Conservation (phyloP, 345 rosid species). For the Eucalyptus regnans region DNA sequence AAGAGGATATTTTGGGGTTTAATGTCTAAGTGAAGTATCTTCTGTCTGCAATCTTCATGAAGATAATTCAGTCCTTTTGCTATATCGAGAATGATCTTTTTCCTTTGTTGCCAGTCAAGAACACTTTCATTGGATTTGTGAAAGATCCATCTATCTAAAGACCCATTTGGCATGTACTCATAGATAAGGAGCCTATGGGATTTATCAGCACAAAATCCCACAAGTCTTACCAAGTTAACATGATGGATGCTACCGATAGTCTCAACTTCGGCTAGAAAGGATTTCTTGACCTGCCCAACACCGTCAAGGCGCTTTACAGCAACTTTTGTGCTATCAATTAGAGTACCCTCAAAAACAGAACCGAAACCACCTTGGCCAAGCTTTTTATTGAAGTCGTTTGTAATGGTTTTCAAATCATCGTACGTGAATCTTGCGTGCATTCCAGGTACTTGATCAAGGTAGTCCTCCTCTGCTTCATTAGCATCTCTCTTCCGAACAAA, state of each 20-base stretch:
- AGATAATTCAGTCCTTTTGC: constrained; percentile 20
- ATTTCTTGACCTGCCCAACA: constrained; percentile 3
- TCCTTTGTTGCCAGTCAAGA: constrained; percentile 13
- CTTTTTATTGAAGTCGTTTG: background rate
- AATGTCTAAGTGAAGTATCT: constrained; percentile 14
- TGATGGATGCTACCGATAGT: constrained; percentile 18
- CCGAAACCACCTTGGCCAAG: constrained; percentile 30
- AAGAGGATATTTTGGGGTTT: constrained; percentile 13
- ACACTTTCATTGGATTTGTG: background rate
- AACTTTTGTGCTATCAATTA: constrained; percentile 2
- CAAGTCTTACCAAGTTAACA: constrained; percentile 11
- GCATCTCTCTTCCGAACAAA: background rate
- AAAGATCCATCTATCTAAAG: constrained; percentile 15
- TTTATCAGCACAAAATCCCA: constrained; percentile 18
- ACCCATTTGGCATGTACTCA: constrained; percentile 14
- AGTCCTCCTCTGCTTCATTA: background rate
- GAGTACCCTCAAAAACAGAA: constrained; percentile 9
- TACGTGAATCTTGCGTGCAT: background rate
- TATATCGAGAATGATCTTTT: constrained; percentile 12
- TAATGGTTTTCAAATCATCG: background rate
- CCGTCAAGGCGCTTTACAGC: constrained; percentile 19
- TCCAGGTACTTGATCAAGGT: background rate
- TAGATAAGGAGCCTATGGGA: constrained; percentile 13
- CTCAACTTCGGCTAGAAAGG: constrained; percentile 16
- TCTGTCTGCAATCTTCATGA: constrained; percentile 15